These are phyloP conservation scores for Zasmidium angulare DNA, from an alignment of 2,329 filamentous ascomycete genomes.

Conservation along the genomic window DNA sequence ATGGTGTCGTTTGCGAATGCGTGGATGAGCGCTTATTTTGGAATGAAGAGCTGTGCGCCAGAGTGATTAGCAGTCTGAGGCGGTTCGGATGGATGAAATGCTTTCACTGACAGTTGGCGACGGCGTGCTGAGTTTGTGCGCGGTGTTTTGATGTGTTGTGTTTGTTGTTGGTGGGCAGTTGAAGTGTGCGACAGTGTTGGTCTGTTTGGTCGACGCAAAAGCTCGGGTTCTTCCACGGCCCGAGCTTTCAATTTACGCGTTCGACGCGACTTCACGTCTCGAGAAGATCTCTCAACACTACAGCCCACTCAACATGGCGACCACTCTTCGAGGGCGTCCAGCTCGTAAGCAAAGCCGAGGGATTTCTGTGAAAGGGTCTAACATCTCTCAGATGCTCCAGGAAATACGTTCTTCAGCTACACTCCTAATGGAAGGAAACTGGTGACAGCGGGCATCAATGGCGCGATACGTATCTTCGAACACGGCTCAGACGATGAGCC, in stretches of 20 bases:
- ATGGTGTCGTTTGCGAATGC: slow-evolving; percentile 18
- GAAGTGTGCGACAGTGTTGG: neutral
- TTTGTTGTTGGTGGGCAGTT: neutral
- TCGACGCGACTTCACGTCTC: slow-evolving; percentile 2
- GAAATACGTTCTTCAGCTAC: slow-evolving; percentile 83
- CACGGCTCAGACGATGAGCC: slow-evolving; percentile 92
- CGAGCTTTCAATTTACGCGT: neutral
- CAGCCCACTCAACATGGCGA: slow-evolving; percentile 26
- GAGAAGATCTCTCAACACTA: neutral
- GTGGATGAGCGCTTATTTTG: neutral
- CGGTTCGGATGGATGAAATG: neutral
- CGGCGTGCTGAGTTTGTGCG: neutral
- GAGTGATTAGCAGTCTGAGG: neutral
- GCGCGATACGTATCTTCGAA: slow-evolving; percentile 87
- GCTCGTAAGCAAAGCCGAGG: slow-evolving; percentile 46
- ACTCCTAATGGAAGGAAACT: slow-evolving; percentile 84
- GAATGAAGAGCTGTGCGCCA: neutral
- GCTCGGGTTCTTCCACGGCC: neutral
- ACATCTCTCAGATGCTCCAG: slow-evolving; percentile 66
- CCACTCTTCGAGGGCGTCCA: slow-evolving; percentile 62
- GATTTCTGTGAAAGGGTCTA: neutral
- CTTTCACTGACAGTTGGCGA: neutral
- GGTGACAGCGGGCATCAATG: slow-evolving; percentile 90
- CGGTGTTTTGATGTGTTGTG: neutral
- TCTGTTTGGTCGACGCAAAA: neutral